phyloP scores from a whole-genome alignment of 73 alveolate genomes.

The Blepharisma japonicum region DNA sequence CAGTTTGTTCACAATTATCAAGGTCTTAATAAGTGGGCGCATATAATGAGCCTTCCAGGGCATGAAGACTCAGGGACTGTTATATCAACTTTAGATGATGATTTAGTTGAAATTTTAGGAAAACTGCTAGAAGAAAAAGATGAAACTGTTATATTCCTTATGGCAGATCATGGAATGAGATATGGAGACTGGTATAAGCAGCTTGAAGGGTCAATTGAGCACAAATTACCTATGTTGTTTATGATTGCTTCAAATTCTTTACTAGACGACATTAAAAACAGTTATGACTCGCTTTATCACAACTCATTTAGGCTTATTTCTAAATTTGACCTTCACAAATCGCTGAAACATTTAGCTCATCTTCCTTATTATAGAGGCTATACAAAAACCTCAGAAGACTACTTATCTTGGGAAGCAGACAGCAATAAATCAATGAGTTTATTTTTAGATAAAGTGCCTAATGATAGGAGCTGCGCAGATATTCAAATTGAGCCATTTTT shows the following conservation, averaged over 20 bases:
- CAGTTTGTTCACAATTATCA: not conserved
- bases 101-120: not conserved
- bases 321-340: not conserved
- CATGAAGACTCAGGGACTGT: constrained; percentile 28
- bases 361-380: not conserved
- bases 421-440: constrained; percentile 1
- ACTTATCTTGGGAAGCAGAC: not conserved
- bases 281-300: not conserved
- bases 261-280: not conserved
- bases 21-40: constrained; percentile 31
- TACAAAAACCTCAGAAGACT: not conserved
- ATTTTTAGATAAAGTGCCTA: constrained; percentile 22
- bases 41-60: not conserved
- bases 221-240: not conserved
- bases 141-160: not conserved
- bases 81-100: constrained; percentile 11
- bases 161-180: constrained; percentile 31
- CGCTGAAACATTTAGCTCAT: not conserved
- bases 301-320: not conserved
- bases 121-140: not conserved
- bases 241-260: not conserved
- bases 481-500: constrained; percentile 2
- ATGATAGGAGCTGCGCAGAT: constrained; percentile 25
- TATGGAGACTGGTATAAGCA: constrained; percentile 26
- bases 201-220: not conserved